Conservation (phyloP, 495 filamentous ascomycete genomes). For the Penicillium simplicissimum region DNA sequence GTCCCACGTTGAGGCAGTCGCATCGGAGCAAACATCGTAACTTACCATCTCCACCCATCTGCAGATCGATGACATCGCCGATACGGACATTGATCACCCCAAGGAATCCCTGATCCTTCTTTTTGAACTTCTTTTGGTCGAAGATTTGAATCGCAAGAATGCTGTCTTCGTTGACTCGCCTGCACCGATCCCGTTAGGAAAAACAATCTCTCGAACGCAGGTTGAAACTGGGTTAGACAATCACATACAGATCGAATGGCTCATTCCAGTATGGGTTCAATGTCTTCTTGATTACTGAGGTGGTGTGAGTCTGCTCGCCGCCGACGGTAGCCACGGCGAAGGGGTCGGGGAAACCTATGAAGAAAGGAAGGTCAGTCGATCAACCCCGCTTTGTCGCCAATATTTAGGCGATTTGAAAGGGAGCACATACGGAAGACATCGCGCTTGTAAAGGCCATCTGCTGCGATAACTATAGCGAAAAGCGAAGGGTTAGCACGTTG, state of each 20-base stretch:
- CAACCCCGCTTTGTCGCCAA: slow-evolving; percentile 15
- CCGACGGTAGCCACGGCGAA: slow-evolving; percentile 96
- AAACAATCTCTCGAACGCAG: slow-evolving; percentile 7
- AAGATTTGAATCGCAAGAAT: slow-evolving; percentile 98
- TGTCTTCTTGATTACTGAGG: slow-evolving; percentile 92
- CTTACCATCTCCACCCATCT: slow-evolving; percentile 88
- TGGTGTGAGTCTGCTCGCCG: slow-evolving; percentile 96
- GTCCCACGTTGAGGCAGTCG: neutral
- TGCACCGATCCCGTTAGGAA: slow-evolving; percentile 37
- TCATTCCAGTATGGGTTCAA: slow-evolving; percentile 99
- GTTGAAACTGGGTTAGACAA: slow-evolving; percentile 19
- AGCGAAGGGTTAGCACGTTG: slow-evolving; percentile 24
- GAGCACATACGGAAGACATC: slow-evolving; percentile 87
- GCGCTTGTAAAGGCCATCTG: slow-evolving; percentile 96
- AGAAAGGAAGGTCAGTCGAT: slow-evolving; percentile 22
- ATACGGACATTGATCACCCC: slow-evolving; percentile 97
- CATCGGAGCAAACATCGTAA: slow-evolving; percentile 18
- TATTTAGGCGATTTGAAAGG: neutral
- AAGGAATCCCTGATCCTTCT: slow-evolving; percentile 98
- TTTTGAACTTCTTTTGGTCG: slow-evolving; percentile 99
- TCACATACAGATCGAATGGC: slow-evolving; percentile 87
- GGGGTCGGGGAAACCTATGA: slow-evolving; percentile 90
- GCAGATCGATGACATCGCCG: slow-evolving; percentile 87
- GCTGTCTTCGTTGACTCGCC: slow-evolving; percentile 86
- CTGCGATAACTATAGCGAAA: slow-evolving; percentile 77